These are phyloP conservation scores for Peronospora tabacina DNA, from an alignment of 352 stramenopile genomes.

Conservation along the genomic window DNA sequence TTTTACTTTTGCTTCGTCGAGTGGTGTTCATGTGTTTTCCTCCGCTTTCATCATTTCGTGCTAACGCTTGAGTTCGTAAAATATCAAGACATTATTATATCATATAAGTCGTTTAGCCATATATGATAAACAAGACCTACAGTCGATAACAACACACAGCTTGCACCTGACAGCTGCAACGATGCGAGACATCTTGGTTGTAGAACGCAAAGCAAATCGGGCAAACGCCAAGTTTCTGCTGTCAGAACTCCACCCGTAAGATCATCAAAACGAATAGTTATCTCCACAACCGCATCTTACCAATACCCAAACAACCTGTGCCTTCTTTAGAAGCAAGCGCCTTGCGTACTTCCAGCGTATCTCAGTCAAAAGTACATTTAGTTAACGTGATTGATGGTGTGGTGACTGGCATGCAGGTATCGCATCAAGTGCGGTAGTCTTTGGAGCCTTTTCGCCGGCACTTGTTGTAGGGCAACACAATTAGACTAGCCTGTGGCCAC, in stretches of 20 bases:
- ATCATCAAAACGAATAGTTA: slow-evolving; percentile 25
- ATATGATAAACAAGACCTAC: too few relatives aligned
- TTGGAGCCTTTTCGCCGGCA: too few relatives aligned
- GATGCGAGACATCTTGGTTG: neutral
- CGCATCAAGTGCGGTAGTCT: too few relatives aligned
- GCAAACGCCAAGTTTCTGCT: slow-evolving; percentile 8
- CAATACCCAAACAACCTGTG: slow-evolving; percentile 14
- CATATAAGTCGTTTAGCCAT: too few relatives aligned
- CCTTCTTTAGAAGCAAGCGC: slow-evolving; percentile 14
- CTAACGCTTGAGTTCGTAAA: too few relatives aligned
- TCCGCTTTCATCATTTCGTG: too few relatives aligned
- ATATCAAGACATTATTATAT: too few relatives aligned
- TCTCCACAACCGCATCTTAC: slow-evolving; percentile 24
- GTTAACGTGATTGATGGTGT: slow-evolving; percentile 58
- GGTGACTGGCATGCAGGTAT: slow-evolving; percentile 54
- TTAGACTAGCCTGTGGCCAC: slow-evolving; percentile 26
- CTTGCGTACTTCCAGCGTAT: slow-evolving; percentile 25
- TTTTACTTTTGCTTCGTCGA: too few relatives aligned
- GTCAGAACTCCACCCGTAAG: slow-evolving; percentile 12
- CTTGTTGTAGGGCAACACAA: too few relatives aligned
- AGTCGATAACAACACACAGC: too few relatives aligned
- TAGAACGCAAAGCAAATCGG: slow-evolving; percentile 7
- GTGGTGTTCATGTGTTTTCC: too few relatives aligned
- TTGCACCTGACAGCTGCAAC: too few relatives aligned
- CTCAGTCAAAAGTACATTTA: slow-evolving; percentile 61